These are phyloP conservation scores for Streptanthus diversifolius DNA, from an alignment of 345 rosid species.

Conservation along the genomic window DNA sequence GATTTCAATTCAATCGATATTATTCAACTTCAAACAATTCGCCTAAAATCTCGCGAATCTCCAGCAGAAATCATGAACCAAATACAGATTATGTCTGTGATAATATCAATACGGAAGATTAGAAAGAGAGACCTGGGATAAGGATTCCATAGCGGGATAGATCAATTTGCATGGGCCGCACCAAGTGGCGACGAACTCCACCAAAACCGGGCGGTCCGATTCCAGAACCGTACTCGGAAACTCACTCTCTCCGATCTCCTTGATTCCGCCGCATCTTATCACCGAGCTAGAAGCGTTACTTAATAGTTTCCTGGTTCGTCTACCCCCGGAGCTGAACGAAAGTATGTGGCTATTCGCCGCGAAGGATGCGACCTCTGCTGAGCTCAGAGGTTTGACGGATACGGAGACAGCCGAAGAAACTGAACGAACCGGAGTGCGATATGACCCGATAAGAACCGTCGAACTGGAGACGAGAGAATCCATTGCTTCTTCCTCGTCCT, in stretches of 20 bases:
- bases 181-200: slow-evolving; percentile 87
- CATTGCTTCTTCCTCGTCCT: slow-evolving; percentile 30
- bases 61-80: too few species aligned
- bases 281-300: background rate
- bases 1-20: background rate
- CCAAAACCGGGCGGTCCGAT: slow-evolving; percentile 69
- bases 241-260: slow-evolving; percentile 54
- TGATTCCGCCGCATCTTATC: slow-evolving; percentile 45
- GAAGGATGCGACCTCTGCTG: slow-evolving; percentile 3
- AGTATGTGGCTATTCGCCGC: slow-evolving; percentile 20
- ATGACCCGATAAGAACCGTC: slow-evolving; percentile 23
- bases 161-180: slow-evolving; percentile 91
- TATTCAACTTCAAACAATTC: too few species aligned
- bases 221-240: slow-evolving; percentile 55
- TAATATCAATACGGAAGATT: too few species aligned
- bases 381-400: slow-evolving; percentile 24
- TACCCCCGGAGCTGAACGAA: slow-evolving; percentile 22
- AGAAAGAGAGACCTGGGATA: slow-evolving; percentile 47
- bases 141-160: slow-evolving; percentile 65
- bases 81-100: too few species aligned
- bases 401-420: background rate
- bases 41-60: too few species aligned
- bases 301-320: background rate
- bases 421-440: slow-evolving; percentile 9
- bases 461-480: slow-evolving; percentile 35